Percentiles rank a stretch among this genome's conserved stretches.
These are phyloP conservation scores for Hypocreales sp. DNA, from an alignment of 2,329 filamentous ascomycete genomes.

Conservation along the genomic window DNA sequence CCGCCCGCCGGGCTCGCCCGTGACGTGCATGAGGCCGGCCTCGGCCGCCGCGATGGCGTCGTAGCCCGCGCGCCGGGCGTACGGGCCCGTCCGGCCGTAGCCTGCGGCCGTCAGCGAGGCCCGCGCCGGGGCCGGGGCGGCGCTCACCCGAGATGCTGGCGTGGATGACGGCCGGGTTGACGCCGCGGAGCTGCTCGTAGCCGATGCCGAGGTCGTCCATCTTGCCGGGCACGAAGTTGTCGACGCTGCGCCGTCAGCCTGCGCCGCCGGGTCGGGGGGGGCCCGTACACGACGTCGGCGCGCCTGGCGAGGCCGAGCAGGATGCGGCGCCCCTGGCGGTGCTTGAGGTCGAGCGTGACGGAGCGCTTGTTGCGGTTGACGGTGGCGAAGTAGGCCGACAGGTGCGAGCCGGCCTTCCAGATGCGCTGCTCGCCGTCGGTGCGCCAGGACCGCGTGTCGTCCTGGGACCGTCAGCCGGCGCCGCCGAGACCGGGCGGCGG, in stretches of 20 bases:
- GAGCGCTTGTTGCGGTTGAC: slow-evolving; percentile 29
- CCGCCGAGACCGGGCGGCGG: neutral
- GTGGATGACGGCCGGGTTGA: slow-evolving; percentile 23
- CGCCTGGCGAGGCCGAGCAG: slow-evolving; percentile 17
- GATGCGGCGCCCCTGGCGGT: slow-evolving; percentile 12
- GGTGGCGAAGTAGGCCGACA: slow-evolving; percentile 25
- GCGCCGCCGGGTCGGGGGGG: too few relatives aligned
- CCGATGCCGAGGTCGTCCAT: slow-evolving; percentile 23
- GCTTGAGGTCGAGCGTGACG: slow-evolving; percentile 17
- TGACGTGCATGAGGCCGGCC: slow-evolving; percentile 26
- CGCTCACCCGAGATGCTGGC: slow-evolving; percentile 21
- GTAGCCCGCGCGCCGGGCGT: slow-evolving; percentile 24
- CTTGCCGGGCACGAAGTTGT: slow-evolving; percentile 27
- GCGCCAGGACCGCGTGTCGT: slow-evolving; percentile 7
- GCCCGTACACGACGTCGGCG: slow-evolving; percentile 19
- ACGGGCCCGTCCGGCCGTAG: slow-evolving; percentile 22
- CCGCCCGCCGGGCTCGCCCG: slow-evolving; percentile 21
- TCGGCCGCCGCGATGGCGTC: slow-evolving; percentile 28
- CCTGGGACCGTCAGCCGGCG: slow-evolving; percentile 2
- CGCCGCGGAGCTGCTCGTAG: slow-evolving; percentile 17
- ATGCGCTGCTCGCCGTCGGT: slow-evolving; percentile 8
- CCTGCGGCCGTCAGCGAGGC: slow-evolving; percentile 2
- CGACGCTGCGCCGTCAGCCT: slow-evolving; percentile 12
- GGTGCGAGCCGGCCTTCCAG: slow-evolving; percentile 11
- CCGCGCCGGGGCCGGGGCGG: neutral